Conservation (phyloP, 2,329 filamentous ascomycete species). For the Cytospora paraplurivora region DNA sequence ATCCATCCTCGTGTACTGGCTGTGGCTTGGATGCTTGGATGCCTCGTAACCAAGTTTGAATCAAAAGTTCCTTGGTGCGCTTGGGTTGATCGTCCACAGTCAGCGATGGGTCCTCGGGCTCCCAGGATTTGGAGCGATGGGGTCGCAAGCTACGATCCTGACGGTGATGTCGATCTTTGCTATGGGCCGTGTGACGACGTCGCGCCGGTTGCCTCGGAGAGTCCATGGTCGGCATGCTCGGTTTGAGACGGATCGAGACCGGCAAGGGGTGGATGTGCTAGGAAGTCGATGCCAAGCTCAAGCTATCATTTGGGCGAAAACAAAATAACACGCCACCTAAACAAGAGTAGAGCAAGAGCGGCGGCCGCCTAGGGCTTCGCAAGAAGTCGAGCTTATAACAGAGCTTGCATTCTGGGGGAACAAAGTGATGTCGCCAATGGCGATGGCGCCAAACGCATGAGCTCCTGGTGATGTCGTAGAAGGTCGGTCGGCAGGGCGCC, state of each 20-base stretch:
- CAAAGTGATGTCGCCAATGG: neutral
- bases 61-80: conserved; percentile 5
- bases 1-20: neutral
- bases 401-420: neutral
- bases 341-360: neutral
- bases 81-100: neutral
- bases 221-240: conserved; percentile 6
- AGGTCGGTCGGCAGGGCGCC: neutral
- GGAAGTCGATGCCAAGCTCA: neutral
- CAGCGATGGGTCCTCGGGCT: neutral
- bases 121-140: neutral
- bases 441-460: neutral
- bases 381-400: neutral
- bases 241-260: neutral
- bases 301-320: neutral
- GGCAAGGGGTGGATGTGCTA: neutral
- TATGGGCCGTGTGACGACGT: conserved; percentile 3
- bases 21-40: neutral
- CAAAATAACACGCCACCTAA: neutral
- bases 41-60: conserved; percentile 18
- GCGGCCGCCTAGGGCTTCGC: neutral
- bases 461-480: neutral
- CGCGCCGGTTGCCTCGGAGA: neutral
- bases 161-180: neutral
- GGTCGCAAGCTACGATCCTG: neutral